Conservation (phyloP, 768 basidiomycete species). For the Galerina marginata region DNA sequence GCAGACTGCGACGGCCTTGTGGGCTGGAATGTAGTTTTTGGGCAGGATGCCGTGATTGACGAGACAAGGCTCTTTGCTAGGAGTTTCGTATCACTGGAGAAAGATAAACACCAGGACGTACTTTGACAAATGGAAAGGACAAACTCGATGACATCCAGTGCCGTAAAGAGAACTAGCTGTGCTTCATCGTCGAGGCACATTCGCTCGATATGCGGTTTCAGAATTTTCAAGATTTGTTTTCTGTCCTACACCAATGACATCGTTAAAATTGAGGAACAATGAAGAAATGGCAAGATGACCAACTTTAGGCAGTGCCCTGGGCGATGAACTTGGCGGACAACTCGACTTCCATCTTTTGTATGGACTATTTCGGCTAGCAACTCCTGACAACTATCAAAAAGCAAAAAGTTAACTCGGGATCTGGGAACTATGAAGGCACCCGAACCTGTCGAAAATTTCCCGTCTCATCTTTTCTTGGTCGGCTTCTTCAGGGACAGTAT, state of each 20-base stretch:
- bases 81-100: constrained; percentile 85
- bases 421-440: neutral
- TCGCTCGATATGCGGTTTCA: constrained; percentile 88
- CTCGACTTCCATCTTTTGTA: constrained; percentile 89
- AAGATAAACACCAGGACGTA: neutral
- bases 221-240: constrained; percentile 87
- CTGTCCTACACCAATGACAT: constrained; percentile 61
- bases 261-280: neutral
- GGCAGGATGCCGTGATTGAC: constrained; percentile 65
- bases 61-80: constrained; percentile 79
- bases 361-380: constrained; percentile 92
- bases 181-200: constrained; percentile 92
- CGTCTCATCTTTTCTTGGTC: constrained; percentile 77
- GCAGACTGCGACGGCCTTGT: constrained; percentile 81
- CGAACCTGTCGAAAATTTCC: constrained; percentile 83
- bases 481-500: constrained; percentile 58
- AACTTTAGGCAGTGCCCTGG: constrained; percentile 82
- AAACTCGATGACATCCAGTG: constrained; percentile 89
- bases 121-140: constrained; percentile 26
- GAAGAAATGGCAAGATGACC: constrained; percentile 1
- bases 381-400: constrained; percentile 70
- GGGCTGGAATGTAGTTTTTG: constrained; percentile 61
- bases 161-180: constrained; percentile 87
- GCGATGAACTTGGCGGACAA: constrained; percentile 87
- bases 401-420: neutral